A percentile compares a stretch with the other conserved stretches of the same genome.
Conservation (phyloP, 768 basidiomycete species). For the Pleurotus citrinopileatus region DNA sequence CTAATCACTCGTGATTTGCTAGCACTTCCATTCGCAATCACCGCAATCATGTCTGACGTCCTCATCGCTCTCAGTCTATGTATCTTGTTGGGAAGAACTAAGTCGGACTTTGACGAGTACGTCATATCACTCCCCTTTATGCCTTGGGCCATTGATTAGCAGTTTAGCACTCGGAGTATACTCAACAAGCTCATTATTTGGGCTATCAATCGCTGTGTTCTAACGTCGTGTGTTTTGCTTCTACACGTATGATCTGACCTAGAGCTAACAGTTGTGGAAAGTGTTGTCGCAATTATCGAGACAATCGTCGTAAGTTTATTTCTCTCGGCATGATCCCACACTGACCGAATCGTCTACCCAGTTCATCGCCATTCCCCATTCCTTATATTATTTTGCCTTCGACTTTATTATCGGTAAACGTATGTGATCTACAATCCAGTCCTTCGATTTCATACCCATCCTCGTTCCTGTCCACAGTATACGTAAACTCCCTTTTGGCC, state of each 20-base stretch:
- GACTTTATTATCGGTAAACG: slow-evolving; percentile 54
- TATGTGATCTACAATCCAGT: slow-evolving; percentile 17
- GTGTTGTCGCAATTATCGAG: slow-evolving; percentile 36
- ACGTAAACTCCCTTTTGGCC: slow-evolving; percentile 44
- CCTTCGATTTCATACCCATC: not conserved
- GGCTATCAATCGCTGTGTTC: slow-evolving; percentile 47
- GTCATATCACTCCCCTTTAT: slow-evolving; percentile 11
- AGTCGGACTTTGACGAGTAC: slow-evolving; percentile 33
- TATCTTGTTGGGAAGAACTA: slow-evolving; percentile 35
- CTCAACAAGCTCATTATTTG: slow-evolving; percentile 45
- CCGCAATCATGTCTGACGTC: slow-evolving; percentile 44
- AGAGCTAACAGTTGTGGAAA: slow-evolving; percentile 14
- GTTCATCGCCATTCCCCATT: slow-evolving; percentile 38
- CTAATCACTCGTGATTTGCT: not conserved
- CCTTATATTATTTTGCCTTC: slow-evolving; percentile 45
- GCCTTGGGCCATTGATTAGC: not conserved
- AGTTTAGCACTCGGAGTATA: slow-evolving; percentile 32
- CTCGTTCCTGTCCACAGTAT: slow-evolving; percentile 29
- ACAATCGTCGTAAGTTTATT: slow-evolving; percentile 27
- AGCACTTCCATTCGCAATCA: slow-evolving; percentile 42
- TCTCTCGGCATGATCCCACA: not conserved
- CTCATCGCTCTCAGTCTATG: slow-evolving; percentile 42
- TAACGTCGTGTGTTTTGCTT: slow-evolving; percentile 40
- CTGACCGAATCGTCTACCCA: slow-evolving; percentile 12
- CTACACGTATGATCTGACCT: not conserved